Evolutionary conservation across 164 flowering plant species (phyloP), one percentile per base, ranked within the genome.

Genomic region (Tinospora cordifolia): DNA sequence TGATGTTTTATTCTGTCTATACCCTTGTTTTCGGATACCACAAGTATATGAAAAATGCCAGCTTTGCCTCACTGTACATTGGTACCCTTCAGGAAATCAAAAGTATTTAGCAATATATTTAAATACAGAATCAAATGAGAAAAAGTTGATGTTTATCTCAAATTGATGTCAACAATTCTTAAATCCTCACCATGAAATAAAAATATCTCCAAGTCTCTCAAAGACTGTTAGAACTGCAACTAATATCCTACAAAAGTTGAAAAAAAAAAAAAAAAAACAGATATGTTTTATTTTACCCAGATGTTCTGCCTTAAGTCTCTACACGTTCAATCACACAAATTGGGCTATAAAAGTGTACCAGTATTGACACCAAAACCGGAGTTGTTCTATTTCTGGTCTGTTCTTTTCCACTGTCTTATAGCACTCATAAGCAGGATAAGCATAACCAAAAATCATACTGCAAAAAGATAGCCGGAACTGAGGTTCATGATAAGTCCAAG

Each of bases 1-100:
- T 1, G 12, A 60, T 49, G 22, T 17, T 12, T 8, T 8, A 24
- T 30, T 14, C 10, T 14, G 1, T 17, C n/a, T 6, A 5, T 71
- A 90, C 98, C 90, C 76, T 89, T 44, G 92, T 90, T 76, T 87
- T 90, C 14, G 98, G 95, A 72, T 77, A 87, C 98, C 96, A 90
- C 73, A 90, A 73, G 76, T 89, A 90, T 71, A 92, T 82, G 69
- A 80, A 78, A 83, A 92, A 90, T 15, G 89, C 91, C 86, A 92
- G 75, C 78, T 92, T 92, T 13, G 91, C 95, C 80, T 92, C 98
- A 77, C 91, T 80, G 78, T 92, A 92, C 92, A 92, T 87, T 24
- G 98, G 98, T 69, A 90, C 79, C 96, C 96, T 92, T 75, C 84
- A 83, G 71, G 65, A 71, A 71, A 46, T 46, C 69, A 36, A 63